Conservation (phyloP, 495 filamentous ascomycete genomes). For the Staphylotrichum longicolle region DNA sequence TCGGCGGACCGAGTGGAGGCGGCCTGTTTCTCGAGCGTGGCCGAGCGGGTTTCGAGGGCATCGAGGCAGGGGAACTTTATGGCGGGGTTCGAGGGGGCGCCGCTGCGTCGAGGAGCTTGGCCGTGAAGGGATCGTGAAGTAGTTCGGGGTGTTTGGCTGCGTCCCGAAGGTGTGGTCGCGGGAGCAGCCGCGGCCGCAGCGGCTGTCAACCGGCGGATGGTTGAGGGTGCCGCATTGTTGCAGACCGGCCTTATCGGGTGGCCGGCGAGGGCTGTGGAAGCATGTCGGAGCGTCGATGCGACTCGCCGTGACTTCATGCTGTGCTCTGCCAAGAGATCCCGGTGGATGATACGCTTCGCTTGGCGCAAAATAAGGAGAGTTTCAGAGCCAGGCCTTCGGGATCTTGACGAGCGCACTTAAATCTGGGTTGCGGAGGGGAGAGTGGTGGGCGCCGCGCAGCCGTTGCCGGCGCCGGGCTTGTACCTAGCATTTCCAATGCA, state of each 20-base stretch:
- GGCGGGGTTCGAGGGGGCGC: constrained; percentile 74
- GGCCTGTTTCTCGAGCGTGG: constrained; percentile 58
- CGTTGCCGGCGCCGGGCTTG: constrained; percentile 21
- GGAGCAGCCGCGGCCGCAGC: constrained; percentile 4
- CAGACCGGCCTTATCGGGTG: constrained; percentile 1
- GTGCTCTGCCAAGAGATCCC: neutral
- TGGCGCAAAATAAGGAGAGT: no score
- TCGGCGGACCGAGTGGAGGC: constrained; percentile 58
- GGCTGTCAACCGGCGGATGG: constrained; percentile 16
- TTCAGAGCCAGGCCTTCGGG: neutral
- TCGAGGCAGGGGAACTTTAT: constrained; percentile 96
- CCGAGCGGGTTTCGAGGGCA: constrained; percentile 78
- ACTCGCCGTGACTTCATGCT: constrained; percentile 27
- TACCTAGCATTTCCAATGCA: constrained; percentile 8
- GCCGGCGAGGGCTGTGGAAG: constrained; percentile 13
- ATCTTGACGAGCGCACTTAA: neutral
- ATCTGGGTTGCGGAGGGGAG: neutral
- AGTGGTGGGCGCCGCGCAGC: neutral
- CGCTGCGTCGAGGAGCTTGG: constrained; percentile 36
- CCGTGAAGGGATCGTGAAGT: constrained; percentile 31
- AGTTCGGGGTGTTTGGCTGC: neutral
- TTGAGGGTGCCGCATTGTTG: constrained; percentile 18
- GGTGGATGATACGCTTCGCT: neutral
- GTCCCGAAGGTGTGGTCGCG: constrained; percentile 20
- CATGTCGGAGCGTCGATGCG: constrained; percentile 20